Base-by-base conservation (phyloP, 1,284 basidiomycete species). In the Cryptococcus sp. region DNA sequence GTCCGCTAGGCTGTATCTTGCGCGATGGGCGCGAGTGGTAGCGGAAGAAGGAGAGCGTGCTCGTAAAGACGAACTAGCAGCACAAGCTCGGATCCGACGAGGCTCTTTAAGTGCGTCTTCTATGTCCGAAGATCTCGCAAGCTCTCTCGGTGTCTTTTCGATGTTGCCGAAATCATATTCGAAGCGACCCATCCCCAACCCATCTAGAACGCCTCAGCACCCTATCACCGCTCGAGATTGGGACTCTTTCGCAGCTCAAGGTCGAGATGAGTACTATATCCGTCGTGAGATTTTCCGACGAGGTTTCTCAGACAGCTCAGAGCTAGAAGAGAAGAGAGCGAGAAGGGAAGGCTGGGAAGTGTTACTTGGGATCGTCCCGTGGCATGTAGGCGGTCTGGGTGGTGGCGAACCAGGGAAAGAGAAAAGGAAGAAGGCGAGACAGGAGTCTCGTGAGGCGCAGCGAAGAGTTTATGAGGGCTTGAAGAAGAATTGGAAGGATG, bases 11-110 rank as follows among this genome's bases (percentile, higher is more conserved):
- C 91, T 99, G 5, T 99, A 98, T 75, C 84, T 99, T 8, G 96
- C 96, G 1, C 85, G 91, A 30, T 99, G 96, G 96, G 95, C 96
- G 0, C 83, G 93, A 23, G 79, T 81, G 48, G 95, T 99, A 0
- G 95, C 93, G 1, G 93, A 96, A 77, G 93, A 96, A 74, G 93
- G 93, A 7, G 93, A 97, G 74, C 84, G 90, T 13, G 86, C 91
- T 8, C 83, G 93, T 38, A 81, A 86, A 61, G 83, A 85, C 51
- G 92, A 96, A 75, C 85, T 80, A 16, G 76, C 74, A 1, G 55
- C 65, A 2, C 67, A 68, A 23, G 77, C 76, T 2, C 67, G 65
- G 4, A 52, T 63, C 20, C 52, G 57, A 5, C 41, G 49, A 22
- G 40, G 57, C 19, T 47, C 61, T 53, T 55, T 52, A 3, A 30